Evolutionary conservation across 495 filamentous ascomycete genomes (phyloP).

Genomic region (Hypoxylon fragiforme): DNA sequence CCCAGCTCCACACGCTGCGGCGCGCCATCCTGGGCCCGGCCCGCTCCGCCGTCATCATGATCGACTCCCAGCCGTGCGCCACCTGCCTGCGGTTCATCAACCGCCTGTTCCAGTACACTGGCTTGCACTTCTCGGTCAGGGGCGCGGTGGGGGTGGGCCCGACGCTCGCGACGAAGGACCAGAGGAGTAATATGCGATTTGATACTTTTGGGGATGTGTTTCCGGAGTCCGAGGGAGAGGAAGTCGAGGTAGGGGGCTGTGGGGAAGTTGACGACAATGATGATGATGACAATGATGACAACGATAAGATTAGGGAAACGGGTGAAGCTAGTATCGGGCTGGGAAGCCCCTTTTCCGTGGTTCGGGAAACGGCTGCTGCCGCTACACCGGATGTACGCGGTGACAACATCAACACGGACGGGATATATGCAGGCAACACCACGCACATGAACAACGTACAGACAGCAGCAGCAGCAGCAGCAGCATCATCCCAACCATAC

Average conservation of each 20-base stretch:
- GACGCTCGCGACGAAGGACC: slow-evolving; percentile 17
- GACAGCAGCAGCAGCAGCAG: background rate
- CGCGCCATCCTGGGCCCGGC: slow-evolving; percentile 4
- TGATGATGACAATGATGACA: background rate
- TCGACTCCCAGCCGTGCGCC: slow-evolving; percentile 29
- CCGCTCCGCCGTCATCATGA: slow-evolving; percentile 17
- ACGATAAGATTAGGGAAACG: background rate
- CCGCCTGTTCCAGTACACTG: slow-evolving; percentile 21
- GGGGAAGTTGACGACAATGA: background rate
- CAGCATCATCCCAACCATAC: background rate
- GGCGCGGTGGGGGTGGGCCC: slow-evolving; percentile 25
- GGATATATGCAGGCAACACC: no score
- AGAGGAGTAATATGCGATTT: slow-evolving; percentile 1
- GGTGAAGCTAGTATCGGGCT: background rate
- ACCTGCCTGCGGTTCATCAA: slow-evolving; percentile 28
- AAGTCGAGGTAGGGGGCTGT: background rate
- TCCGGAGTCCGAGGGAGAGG: slow-evolving; percentile 7
- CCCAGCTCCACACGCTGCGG: slow-evolving; percentile 9
- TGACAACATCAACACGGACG: background rate
- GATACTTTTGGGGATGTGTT: slow-evolving; percentile 26
- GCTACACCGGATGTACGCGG: background rate
- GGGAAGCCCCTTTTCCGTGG: background rate
- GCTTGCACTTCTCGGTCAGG: slow-evolving; percentile 13
- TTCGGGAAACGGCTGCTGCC: background rate
- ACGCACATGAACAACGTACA: no score